Conservation (phyloP, 441 rosid species). For the Populus hybrid region DNA sequence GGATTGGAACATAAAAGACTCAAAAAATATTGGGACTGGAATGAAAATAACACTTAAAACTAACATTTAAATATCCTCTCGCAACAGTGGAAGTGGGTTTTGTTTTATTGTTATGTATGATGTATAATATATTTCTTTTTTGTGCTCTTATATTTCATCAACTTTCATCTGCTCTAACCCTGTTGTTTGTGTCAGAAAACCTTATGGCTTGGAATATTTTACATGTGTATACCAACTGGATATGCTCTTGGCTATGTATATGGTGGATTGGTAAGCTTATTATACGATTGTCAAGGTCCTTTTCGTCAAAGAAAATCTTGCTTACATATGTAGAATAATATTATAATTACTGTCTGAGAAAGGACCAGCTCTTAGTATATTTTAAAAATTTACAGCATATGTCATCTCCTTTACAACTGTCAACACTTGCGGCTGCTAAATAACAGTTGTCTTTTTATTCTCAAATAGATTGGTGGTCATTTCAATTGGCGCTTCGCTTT, state of each 20-base stretch:
- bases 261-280: conserved; percentile 74
- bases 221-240: conserved; percentile 95
- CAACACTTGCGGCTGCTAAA: not conserved
- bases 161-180: conserved; percentile 6
- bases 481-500: conserved; percentile 83
- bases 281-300: not conserved
- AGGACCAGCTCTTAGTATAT: not conserved
- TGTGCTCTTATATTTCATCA: not conserved
- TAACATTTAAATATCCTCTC: not conserved
- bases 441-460: conserved; percentile 10
- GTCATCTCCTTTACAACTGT: not conserved
- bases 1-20: not conserved
- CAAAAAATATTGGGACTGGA: not conserved
- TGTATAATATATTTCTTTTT: not conserved
- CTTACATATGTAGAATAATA: not conserved
- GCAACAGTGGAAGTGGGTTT: not conserved
- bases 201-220: conserved; percentile 87
- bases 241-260: conserved; percentile 90
- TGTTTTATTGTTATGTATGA: not conserved
- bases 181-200: conserved; percentile 62
- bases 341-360: not conserved
- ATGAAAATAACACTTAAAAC: not conserved
- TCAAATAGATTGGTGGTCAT: conserved; percentile 62
- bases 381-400: not conserved
- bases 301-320: not conserved